A percentile compares a stretch with the other conserved stretches of the same genome.
phyloP scores from a whole-genome alignment of 23 red algal genomes.

The Gracilaria gracilis region DNA sequence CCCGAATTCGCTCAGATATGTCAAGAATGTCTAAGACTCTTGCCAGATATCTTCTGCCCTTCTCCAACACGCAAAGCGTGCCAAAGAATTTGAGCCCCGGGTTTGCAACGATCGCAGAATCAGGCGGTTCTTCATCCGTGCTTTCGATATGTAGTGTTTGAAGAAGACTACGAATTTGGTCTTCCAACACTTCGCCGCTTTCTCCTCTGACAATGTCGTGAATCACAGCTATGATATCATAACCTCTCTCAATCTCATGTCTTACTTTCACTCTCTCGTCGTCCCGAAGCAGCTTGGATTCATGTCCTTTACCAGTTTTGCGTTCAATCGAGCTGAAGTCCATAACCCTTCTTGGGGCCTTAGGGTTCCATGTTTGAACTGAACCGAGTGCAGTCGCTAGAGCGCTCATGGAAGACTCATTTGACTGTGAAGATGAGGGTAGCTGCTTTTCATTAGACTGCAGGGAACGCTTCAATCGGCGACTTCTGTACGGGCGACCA shows the following conservation, averaged over 20 bases:
- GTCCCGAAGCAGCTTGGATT: conserved; percentile 39
- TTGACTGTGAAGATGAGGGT: conserved; percentile 13
- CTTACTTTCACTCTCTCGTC: conserved; percentile 70
- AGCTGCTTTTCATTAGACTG: conserved; percentile 3
- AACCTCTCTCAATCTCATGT: conserved; percentile 64
- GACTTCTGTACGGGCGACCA: conserved; percentile 19
- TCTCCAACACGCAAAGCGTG: conserved; percentile 54
- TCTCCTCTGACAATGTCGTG: conserved; percentile 67
- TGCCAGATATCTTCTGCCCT: conserved; percentile 50
- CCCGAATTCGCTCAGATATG: conserved; percentile 48
- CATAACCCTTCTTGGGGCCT: conserved; percentile 65
- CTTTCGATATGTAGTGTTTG: conserved; percentile 27
- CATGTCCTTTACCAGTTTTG: not conserved
- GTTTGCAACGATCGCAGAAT: not conserved
- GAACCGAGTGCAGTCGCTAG: conserved; percentile 68
- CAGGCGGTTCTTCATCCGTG: not conserved
- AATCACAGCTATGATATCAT: conserved; percentile 63
- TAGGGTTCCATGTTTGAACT: conserved; percentile 74
- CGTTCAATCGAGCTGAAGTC: conserved; percentile 62
- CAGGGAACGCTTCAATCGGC: conserved; percentile 33
- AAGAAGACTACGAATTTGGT: conserved; percentile 27
- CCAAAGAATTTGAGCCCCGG: conserved; percentile 42
- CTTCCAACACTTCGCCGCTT: conserved; percentile 46
- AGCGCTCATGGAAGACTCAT: conserved; percentile 24
- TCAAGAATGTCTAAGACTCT: conserved; percentile 60